phyloP scores from a whole-genome alignment of 768 basidiomycete genomes.

The Austroboletus eburneus region DNA sequence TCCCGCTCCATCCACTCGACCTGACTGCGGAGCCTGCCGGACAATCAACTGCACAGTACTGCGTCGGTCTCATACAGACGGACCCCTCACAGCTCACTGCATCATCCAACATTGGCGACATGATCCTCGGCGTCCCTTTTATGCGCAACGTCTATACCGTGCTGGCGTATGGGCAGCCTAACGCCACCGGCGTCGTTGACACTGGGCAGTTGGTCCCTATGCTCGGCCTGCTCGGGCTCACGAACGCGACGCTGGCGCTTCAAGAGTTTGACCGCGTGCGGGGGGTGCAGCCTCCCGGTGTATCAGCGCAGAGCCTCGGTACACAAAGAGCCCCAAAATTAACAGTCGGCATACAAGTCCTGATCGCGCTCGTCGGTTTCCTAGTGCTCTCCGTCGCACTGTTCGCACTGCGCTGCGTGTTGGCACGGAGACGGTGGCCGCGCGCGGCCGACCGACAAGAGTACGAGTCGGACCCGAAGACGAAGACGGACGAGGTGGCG shows the following conservation, averaged over 20 bases:
- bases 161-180: conserved; percentile 58
- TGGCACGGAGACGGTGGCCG: conserved; percentile 39
- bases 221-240: conserved; percentile 61
- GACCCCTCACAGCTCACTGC: conserved; percentile 41
- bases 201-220: conserved; percentile 31
- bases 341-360: conserved; percentile 58
- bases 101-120: conserved; percentile 48
- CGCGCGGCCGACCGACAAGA: too few species aligned
- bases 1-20: conserved; percentile 74
- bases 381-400: conserved; percentile 51
- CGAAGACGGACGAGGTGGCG: too few species aligned
- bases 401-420: conserved; percentile 52
- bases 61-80: conserved; percentile 67
- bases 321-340: conserved; percentile 33
- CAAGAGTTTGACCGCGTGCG: conserved; percentile 66
- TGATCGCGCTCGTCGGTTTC: conserved; percentile 57
- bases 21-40: conserved; percentile 48
- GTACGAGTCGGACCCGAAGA: conserved; percentile 33
- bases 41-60: conserved; percentile 41
- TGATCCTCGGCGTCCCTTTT: conserved; percentile 78
- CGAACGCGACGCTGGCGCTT: conserved; percentile 57
- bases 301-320: conserved; percentile 3
- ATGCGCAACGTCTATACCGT: conserved; percentile 74
- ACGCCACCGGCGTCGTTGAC: conserved; percentile 43
- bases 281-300: too few species aligned